Evolutionary conservation across 225 moss, liverwort and hornwort genomes (phyloP), one percentile per base, ranked within the genome.

Genomic region (Thuidium tamariscinum): DNA sequence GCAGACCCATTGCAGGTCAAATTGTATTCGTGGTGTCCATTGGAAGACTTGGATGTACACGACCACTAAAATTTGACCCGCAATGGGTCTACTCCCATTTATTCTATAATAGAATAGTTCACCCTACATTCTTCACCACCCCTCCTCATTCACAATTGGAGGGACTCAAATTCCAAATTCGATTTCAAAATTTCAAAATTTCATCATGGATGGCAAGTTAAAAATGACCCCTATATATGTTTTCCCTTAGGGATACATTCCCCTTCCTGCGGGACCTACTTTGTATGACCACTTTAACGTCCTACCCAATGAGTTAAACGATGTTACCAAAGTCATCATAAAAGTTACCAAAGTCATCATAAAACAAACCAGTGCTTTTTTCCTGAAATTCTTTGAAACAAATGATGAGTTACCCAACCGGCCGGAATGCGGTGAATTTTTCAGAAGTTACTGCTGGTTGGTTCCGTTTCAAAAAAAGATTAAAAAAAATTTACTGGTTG

Each of bases 131-230:
- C 5, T 16, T 26, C 25, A 70, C 9, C 9, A 6, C 44, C 16
- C 9, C 5, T 69, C 3, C 0, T 0, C 0, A 0, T 19, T 19
- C n/a, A n/a, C n/a, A 4, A 36, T 11, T 66, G 3, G 2, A 9
- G 4, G 1, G 20, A 9, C 23, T 41, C 2, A 2, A 0, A 42
- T 44, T 16, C 5, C 5, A 29, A 9, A 5, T 7, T 13, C 0
- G 0, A 70, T 16, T 42, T 44, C 9, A 41, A 14, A 39, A 70
- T 16, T 42, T 44, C 9, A 41, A 14, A 39, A 7, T 41, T 41
- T 25, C 16, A 71, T 27, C 16, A 29, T 5, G 2, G 2, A 2
- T 70, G 27, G 3, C 7, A 27, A 70, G 26, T 9, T 9, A 15
- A 37, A 66, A 68, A 39, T 44, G 6, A 68, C 2, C 12, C 0